Conservation (phyloP, 805 yeast genomes). For the Ogataea paradorogensis region DNA sequence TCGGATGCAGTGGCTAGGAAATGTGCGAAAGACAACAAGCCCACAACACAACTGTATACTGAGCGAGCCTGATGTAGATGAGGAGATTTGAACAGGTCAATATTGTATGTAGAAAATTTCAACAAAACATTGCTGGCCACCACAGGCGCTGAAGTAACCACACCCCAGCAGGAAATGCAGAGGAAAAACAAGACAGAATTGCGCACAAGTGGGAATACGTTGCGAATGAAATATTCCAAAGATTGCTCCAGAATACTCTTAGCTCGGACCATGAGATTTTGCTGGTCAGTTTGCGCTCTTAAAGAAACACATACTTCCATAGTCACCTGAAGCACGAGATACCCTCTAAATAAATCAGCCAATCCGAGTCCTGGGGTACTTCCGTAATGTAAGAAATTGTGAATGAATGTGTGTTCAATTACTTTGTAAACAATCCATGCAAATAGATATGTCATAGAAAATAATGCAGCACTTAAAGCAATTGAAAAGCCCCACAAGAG, state of each 20-base stretch:
- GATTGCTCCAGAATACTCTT: background rate
- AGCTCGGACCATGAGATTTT: background rate
- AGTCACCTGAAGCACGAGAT: background rate
- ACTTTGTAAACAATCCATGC: slow-evolving; percentile 16
- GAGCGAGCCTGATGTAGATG: background rate
- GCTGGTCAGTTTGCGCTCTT: background rate
- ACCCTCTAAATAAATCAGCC: background rate
- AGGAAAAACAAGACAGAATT: background rate
- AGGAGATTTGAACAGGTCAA: background rate
- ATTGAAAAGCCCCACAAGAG: slow-evolving; percentile 47
- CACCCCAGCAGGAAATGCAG: background rate
- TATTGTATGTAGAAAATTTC: background rate
- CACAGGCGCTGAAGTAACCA: background rate
- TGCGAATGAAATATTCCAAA: background rate
- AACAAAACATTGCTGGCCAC: background rate
- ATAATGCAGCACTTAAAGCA: slow-evolving; percentile 26
- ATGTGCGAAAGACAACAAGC: background rate
- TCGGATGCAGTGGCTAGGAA: background rate
- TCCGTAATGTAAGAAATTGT: background rate
- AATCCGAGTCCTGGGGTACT: background rate
- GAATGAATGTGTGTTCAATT: no score
- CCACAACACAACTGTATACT: background rate
- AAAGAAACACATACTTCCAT: background rate
- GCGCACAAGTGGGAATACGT: background rate
- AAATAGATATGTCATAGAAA: slow-evolving; percentile 20